phyloP scores from a whole-genome alignment of 2,329 filamentous ascomycete genomes.

The Pseudocercospora crystallina region DNA sequence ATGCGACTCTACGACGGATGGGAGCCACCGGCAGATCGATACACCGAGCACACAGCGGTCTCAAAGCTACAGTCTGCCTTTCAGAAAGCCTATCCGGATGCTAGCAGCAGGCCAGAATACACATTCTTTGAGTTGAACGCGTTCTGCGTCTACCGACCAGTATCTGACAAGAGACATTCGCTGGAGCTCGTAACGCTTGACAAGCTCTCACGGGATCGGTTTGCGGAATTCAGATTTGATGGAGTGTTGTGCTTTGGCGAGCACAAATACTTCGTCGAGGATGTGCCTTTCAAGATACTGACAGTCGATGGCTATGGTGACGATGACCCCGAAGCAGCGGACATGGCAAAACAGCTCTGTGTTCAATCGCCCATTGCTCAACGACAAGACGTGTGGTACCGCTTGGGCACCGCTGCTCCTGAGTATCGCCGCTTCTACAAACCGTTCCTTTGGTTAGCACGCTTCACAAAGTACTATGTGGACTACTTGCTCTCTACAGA shows the following conservation, averaged over 20 bases:
- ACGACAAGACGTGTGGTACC: constrained; percentile 59
- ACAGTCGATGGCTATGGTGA: constrained; percentile 68
- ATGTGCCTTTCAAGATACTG: constrained; percentile 57
- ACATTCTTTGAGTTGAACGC: constrained; percentile 17
- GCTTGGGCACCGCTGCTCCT: constrained; percentile 53
- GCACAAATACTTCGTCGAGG: constrained; percentile 52
- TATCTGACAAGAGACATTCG: constrained; percentile 1
- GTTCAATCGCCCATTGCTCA: constrained; percentile 53
- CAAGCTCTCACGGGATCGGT: constrained; percentile 13
- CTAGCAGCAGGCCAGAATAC: constrained; percentile 10
- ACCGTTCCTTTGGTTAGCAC: constrained; percentile 69
- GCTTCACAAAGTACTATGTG: constrained; percentile 69
- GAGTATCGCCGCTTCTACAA: constrained; percentile 64
- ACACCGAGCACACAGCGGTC: constrained; percentile 12
- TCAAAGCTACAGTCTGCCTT: constrained; percentile 3
- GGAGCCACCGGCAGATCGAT: neutral
- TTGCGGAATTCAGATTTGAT: constrained; percentile 55
- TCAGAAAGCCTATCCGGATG: neutral
- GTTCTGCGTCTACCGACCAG: constrained; percentile 20
- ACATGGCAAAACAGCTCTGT: constrained; percentile 52
- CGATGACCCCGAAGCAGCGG: constrained; percentile 45
- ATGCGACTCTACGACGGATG: constrained; percentile 16
- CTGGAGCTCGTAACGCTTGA: constrained; percentile 19
- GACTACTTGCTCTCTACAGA: constrained; percentile 56
- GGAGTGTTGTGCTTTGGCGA: constrained; percentile 55